These are phyloP conservation scores for Colletotrichum simmondsii DNA, from an alignment of 2,329 filamentous ascomycete species.

Conservation along the genomic window DNA sequence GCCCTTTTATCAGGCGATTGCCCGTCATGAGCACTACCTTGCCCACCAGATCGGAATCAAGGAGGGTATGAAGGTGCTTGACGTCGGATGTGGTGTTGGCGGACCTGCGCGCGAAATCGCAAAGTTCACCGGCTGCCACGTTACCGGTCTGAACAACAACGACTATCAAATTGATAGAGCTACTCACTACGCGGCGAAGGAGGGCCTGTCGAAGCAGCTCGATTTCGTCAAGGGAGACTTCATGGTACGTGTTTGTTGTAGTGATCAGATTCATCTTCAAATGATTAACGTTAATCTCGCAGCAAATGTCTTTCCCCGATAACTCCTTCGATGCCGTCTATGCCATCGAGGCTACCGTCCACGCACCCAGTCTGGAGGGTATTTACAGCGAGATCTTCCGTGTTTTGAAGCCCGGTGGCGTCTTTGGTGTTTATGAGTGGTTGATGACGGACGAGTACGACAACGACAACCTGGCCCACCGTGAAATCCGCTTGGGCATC, in stretches of 20 bases:
- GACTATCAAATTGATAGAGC: conserved; percentile 96
- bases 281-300: background rate
- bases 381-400: conserved; percentile 93
- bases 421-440: conserved; percentile 97
- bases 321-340: conserved; percentile 93
- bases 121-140: conserved; percentile 87
- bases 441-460: conserved; percentile 96
- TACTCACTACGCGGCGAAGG: conserved; percentile 80
- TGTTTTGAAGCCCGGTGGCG: conserved; percentile 92
- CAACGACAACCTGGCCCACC: conserved; percentile 83
- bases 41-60: conserved; percentile 85
- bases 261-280: background rate
- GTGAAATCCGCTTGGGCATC: conserved; percentile 87
- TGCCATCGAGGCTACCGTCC: conserved; percentile 93
- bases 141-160: conserved; percentile 95
- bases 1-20: conserved; percentile 87
- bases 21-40: conserved; percentile 95
- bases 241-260: conserved; percentile 68
- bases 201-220: conserved; percentile 80
- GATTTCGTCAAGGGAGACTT: conserved; percentile 92
- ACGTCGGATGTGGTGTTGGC: conserved; percentile 94
- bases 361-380: conserved; percentile 86
- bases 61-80: conserved; percentile 86
- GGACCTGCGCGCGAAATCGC: conserved; percentile 94
- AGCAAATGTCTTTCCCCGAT: conserved; percentile 92